Conservation (phyloP, 805 yeast species). For the Saccharomycopsis guyanensis region DNA sequence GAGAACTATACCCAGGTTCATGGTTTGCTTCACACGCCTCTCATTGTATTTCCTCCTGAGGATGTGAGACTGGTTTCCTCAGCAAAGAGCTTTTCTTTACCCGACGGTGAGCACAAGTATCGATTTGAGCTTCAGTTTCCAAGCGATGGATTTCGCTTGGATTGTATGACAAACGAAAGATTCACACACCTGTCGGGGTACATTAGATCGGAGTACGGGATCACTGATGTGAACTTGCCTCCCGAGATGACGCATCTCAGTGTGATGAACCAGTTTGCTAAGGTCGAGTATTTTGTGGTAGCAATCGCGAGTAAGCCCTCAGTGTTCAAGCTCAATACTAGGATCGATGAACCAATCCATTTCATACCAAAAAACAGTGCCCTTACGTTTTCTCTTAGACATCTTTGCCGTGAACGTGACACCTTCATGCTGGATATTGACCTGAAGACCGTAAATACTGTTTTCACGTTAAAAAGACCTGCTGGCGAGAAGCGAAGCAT, state of each 20-base stretch:
- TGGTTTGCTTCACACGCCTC: neutral
- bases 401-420: neutral
- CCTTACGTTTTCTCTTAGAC: neutral
- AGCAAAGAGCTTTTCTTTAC: neutral
- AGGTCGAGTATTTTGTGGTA: neutral
- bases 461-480: neutral
- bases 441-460: neutral
- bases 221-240: neutral
- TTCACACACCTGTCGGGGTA: neutral
- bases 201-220: neutral
- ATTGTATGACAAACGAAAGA: neutral
- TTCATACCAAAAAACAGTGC: neutral
- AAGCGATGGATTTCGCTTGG: neutral
- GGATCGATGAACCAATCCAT: neutral
- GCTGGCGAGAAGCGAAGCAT: neutral
- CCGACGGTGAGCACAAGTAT: neutral
- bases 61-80: neutral
- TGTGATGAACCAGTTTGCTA: neutral
- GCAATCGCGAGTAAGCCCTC: neutral
- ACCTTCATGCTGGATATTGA: neutral
- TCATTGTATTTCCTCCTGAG: neutral
- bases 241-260: neutral
- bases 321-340: neutral
- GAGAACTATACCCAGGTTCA: neutral
- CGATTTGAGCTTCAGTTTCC: neutral